A percentile compares a stretch with the other conserved stretches of the same genome.
phyloP scores from a whole-genome alignment of 306 rosid species.

The Amphicarpaea edgeworthii region DNA sequence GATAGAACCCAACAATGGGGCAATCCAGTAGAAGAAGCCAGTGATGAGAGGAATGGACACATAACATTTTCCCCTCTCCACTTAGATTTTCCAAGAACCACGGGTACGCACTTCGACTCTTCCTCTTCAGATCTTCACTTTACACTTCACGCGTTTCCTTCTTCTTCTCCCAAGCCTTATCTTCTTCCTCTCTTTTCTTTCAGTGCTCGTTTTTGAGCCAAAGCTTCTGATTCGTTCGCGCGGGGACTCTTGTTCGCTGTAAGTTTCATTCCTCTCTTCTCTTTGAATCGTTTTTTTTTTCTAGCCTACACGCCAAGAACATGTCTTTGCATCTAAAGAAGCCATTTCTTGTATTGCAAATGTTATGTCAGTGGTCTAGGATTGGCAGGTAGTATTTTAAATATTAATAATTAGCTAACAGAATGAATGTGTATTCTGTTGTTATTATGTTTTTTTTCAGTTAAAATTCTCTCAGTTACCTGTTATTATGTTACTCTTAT shows the following conservation, averaged over 20 bases:
- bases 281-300: not conserved
- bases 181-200: not conserved
- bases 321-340: too few species aligned
- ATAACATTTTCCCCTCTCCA: not conserved
- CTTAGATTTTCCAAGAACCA: conserved; percentile 50
- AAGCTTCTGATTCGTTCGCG: not conserved
- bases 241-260: conserved; percentile 22
- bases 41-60: too few species aligned
- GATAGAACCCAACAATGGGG: too few species aligned
- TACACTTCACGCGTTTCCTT: not conserved
- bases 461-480: too few species aligned
- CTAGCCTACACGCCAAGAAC: not conserved
- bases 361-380: too few species aligned
- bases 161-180: not conserved
- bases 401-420: too few species aligned
- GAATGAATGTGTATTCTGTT: too few species aligned
- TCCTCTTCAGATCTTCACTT: conserved; percentile 35
- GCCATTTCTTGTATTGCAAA: too few species aligned
- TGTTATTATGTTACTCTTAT: too few species aligned
- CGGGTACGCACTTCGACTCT: conserved; percentile 43
- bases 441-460: too few species aligned
- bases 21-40: too few species aligned
- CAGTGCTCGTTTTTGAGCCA: not conserved
- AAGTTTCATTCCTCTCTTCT: not conserved
- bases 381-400: too few species aligned